Percentiles rank a stretch among this genome's conserved stretches.
Evolutionary conservation across 148 eudicot species (phyloP).

Genomic region (Rhododendron molle): DNA sequence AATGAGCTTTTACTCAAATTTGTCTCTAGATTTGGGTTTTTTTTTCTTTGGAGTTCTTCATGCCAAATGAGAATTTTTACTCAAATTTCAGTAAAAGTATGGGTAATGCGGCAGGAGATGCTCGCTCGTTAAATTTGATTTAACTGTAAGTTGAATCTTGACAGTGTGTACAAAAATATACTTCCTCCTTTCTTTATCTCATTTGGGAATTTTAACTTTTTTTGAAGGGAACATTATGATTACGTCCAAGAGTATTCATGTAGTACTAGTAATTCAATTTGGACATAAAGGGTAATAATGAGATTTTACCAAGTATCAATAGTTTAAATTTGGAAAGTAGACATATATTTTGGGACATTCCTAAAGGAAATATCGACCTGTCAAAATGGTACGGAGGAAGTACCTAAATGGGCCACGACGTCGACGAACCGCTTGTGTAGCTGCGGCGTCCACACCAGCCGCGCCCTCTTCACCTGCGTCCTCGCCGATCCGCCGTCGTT

Average conservation of each 20-base stretch:
- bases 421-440: constrained; percentile 90
- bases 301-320: too few relatives aligned
- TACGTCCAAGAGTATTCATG: too few relatives aligned
- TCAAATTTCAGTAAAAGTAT: not conserved
- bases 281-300: too few relatives aligned
- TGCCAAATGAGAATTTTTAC: not conserved
- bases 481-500: constrained; percentile 29
- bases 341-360: not conserved
- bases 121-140: not conserved
- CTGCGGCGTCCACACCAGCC: constrained; percentile 96
- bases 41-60: not conserved
- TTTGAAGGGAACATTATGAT: too few relatives aligned
- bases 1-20: not conserved
- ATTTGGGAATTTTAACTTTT: not conserved
- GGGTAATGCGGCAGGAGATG: not conserved
- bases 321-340: too few relatives aligned
- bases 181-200: not conserved
- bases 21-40: not conserved
- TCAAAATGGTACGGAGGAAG: not conserved
- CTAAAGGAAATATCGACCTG: not conserved
- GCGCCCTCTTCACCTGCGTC: constrained; percentile 47
- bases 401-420: constrained; percentile 74
- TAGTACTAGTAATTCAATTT: too few relatives aligned
- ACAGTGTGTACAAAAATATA: not conserved
- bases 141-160: not conserved